phyloP scores from a whole-genome alignment of 1,139 yeast genomes.

The Kurtzmaniella quercitrusa region DNA sequence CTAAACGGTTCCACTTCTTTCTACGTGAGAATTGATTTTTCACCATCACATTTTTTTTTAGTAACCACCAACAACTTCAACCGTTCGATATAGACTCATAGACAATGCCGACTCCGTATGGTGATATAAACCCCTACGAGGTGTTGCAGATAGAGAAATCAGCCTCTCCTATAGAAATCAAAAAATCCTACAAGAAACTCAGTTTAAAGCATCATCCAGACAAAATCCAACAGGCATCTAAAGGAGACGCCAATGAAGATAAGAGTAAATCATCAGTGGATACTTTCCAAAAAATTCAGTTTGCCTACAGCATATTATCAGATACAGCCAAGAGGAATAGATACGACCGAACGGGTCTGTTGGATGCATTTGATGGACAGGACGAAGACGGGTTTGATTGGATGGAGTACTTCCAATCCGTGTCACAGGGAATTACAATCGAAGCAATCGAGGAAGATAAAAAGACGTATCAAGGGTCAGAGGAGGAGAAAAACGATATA shows the following conservation, averaged over 20 bases:
- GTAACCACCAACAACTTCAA: background rate
- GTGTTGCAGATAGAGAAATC: slow-evolving; percentile 40
- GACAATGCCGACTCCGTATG: slow-evolving; percentile 39
- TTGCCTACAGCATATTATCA: slow-evolving; percentile 66
- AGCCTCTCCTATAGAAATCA: slow-evolving; percentile 53
- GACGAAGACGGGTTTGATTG: slow-evolving; percentile 46
- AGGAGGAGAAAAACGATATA: slow-evolving; percentile 67
- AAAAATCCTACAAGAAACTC: slow-evolving; percentile 65
- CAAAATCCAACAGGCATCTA: slow-evolving; percentile 46
- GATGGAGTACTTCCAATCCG: slow-evolving; percentile 59
- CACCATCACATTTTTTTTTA: background rate
- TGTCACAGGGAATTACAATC: slow-evolving; percentile 59
- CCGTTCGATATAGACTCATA: background rate
- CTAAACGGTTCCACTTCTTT: too few relatives aligned
- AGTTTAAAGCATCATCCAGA: slow-evolving; percentile 81
- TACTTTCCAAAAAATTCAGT: slow-evolving; percentile 67
- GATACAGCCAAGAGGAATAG: slow-evolving; percentile 53
- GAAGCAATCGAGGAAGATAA: slow-evolving; percentile 75
- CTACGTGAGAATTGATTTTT: background rate
- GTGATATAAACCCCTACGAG: slow-evolving; percentile 65
- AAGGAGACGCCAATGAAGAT: slow-evolving; percentile 15
- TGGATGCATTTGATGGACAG: slow-evolving; percentile 9
- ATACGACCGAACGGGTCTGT: slow-evolving; percentile 62
- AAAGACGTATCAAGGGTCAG: slow-evolving; percentile 56
- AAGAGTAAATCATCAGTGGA: slow-evolving; percentile 23